Evolutionary conservation across 306 rosid species (phyloP), one percentile per base, ranked within the genome.

Genomic region (Vicia faba): DNA sequence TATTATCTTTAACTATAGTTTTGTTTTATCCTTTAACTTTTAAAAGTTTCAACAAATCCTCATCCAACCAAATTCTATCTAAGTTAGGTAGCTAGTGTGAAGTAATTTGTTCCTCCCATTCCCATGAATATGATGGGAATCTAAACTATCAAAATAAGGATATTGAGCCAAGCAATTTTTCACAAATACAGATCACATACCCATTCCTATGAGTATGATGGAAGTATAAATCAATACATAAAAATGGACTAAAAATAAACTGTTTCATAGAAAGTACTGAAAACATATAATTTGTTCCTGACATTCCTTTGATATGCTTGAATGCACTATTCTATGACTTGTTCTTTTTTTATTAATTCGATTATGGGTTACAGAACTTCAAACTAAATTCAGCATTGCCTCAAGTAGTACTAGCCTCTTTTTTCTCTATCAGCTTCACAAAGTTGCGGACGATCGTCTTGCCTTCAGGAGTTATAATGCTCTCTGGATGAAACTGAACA

Each of bases 401-500:
- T 80, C 55, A 76, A 28, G 66, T 45, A 61, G 69, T 53, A 40
- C 4, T 82, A 8, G 84, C 80, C 64, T 84, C 88, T 64, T 16
- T 71, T 73, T 59, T 88, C 91, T 88, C 91, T 29, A 89, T 81
- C 63, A 84, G 68, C 75, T 80, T 86, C 18, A 84, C 74, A 66
- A 93, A 93, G 54, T 93, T 93, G 10, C 54, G 68, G 64, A 89
- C 90, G 9, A 93, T 89, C 1, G 74, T 44, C 84, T 57, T 88
- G 38, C 97, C 98, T 66, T 89, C 91, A 0, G 75, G 72, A 46
- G 96, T 88, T 79, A 93, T 89, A 38, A 93, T 89, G 81, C 98
- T 93, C 81, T 89, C 98, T 0, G 98, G 98, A 77, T 89, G 98
- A 78, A 93, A 93, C 76, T 93, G 98, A 78, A 93, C 98, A 31